Percentiles rank a stretch among this genome's conserved stretches.
phyloP scores from a whole-genome alignment of 805 yeast genomes.

The Zygoascus biomembranicola region DNA sequence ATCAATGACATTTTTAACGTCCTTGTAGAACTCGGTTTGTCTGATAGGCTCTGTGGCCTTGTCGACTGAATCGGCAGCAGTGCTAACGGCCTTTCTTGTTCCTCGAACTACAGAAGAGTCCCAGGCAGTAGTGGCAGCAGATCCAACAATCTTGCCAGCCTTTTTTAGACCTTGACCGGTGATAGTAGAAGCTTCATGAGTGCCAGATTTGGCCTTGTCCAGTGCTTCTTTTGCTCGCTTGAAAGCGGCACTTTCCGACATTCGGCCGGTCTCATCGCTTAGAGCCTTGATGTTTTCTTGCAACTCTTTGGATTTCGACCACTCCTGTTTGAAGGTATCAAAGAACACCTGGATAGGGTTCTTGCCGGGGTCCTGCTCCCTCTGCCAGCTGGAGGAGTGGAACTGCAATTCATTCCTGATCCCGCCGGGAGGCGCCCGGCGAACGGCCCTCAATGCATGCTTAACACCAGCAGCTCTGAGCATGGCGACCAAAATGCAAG shows the following conservation, averaged over 20 bases:
- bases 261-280: constrained; percentile 90
- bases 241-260: constrained; percentile 91
- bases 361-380: constrained; percentile 15
- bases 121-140: constrained; percentile 88
- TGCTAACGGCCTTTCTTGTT: constrained; percentile 76
- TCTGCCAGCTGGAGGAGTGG: not conserved
- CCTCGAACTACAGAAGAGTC: constrained; percentile 87
- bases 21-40: constrained; percentile 81
- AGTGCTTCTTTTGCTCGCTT: constrained; percentile 90
- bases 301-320: constrained; percentile 82
- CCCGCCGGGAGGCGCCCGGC: not conserved
- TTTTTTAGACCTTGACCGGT: constrained; percentile 67
- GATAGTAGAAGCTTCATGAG: constrained; percentile 40
- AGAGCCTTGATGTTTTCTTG: constrained; percentile 90
- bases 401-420: not conserved
- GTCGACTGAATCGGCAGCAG: constrained; percentile 77
- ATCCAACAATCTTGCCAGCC: constrained; percentile 92
- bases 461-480: not conserved
- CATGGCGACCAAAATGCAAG: not conserved
- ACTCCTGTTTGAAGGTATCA: constrained; percentile 84
- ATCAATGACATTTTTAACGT: constrained; percentile 78
- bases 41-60: constrained; percentile 87
- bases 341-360: constrained; percentile 83
- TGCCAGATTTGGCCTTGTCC: constrained; percentile 68
- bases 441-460: not conserved